Evolutionary conservation across 495 filamentous ascomycete species (phyloP), one percentile per base, ranked within the genome.

Genomic region (Cercophora samala): DNA sequence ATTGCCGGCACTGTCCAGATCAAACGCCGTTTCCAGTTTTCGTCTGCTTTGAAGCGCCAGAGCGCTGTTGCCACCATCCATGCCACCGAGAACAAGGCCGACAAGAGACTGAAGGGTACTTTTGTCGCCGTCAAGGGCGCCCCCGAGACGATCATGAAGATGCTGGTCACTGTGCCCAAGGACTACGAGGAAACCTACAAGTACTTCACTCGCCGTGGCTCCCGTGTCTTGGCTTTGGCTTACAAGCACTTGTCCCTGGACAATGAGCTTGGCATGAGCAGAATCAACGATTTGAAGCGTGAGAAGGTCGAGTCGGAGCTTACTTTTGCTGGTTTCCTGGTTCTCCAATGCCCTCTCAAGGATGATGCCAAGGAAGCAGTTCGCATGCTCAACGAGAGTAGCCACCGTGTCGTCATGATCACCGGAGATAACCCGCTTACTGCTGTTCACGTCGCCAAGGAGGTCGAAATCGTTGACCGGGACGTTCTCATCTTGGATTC

Each of bases 121-220:
- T 95, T 99, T 67, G 93, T 93, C 62, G 90, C 87, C 74, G 96
- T 98, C 61, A 99, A 99, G 81, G 95, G 95, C 75, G 95, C 95
- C 3, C 95, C 95, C 2, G 95, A 99, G 77, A 98, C 95, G 0
- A 97, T 99, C 72, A 87, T 89, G 71, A 91, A 89, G 69, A 97
- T 97, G 92, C 83, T 99, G 29, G 85, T 91, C 55, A 84, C 90
- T 46, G 85, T 90, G 1, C 95, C 95, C 32, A 84, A 88, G 17
- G 85, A 96, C 73, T 99, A 99, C 74, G 95, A 99, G 74, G 96
- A 99, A 78, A 98, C 96, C 0, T 99, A 86, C 85, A 99, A 98
- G 77, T 89, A 97, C 79, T 99, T 97, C 76, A 98, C 94, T 63
- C 88, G 95, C 66, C 95, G 93, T 67, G 95, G 95, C 71, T 93